Percentiles rank a stretch among this genome's conserved stretches.
phyloP scores from a whole-genome alignment of 495 filamentous ascomycete genomes.

The Daldinia concentrica region DNA sequence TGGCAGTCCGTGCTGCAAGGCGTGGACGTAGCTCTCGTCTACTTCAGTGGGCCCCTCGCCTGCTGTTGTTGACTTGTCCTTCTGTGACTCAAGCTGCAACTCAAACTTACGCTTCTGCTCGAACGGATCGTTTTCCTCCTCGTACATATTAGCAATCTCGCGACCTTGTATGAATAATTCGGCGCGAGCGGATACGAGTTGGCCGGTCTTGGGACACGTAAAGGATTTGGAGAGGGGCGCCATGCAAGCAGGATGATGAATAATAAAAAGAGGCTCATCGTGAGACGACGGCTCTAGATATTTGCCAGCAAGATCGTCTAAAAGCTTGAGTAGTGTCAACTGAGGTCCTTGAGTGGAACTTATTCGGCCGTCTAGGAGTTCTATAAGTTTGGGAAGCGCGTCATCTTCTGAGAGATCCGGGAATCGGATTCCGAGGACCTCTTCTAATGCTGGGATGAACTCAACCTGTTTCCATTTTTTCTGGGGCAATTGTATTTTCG shows the following conservation, averaged over 20 bases:
- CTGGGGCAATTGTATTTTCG: conserved; percentile 58
- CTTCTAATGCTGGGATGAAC: conserved; percentile 83
- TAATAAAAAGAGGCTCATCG: conserved; percentile 82
- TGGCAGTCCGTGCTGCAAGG: conserved; percentile 86
- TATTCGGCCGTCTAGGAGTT: conserved; percentile 64
- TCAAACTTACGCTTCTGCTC: conserved; percentile 86
- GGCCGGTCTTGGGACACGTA: conserved; percentile 65
- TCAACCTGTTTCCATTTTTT: conserved; percentile 69
- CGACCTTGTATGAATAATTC: conserved; percentile 85
- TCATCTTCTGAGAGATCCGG: conserved; percentile 70
- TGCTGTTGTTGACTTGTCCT: conserved; percentile 29
- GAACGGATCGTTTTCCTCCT: conserved; percentile 94
- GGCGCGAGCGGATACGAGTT: conserved; percentile 75
- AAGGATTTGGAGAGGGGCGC: conserved; percentile 93
- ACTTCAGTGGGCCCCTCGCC: conserved; percentile 52
- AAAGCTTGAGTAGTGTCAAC: conserved; percentile 77
- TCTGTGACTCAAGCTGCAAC: conserved; percentile 56
- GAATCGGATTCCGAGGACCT: conserved; percentile 66
- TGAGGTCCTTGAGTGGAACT: conserved; percentile 61
- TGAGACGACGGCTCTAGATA: conserved; percentile 79
- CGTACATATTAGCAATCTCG: conserved; percentile 94
- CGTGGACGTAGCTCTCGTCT: conserved; percentile 85
- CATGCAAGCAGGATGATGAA: conserved; percentile 89
- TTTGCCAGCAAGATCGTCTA: conserved; percentile 79
- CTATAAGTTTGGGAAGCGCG: conserved; percentile 64